Conservation (phyloP, 352 stramenopile species). For the Globisporangium heterothallicum region DNA sequence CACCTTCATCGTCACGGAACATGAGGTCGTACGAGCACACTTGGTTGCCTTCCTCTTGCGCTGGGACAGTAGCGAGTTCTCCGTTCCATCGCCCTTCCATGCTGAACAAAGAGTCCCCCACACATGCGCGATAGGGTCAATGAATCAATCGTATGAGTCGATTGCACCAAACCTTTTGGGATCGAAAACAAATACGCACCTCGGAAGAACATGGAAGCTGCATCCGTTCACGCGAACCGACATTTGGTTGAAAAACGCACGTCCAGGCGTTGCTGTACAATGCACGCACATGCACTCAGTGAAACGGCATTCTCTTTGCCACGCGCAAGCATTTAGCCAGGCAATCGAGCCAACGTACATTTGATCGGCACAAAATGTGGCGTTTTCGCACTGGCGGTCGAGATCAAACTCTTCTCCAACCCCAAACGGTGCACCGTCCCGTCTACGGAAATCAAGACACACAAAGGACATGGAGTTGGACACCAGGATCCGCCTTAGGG, state of each 20-base stretch:
- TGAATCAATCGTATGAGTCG: neutral
- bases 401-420: conserved; percentile 83
- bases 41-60: conserved; percentile 73
- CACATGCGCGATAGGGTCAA: neutral
- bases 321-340: neutral
- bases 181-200: conserved; percentile 13
- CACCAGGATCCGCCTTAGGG: neutral
- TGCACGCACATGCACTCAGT: neutral
- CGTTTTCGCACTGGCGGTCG: conserved; percentile 36
- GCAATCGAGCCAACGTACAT: conserved; percentile 10
- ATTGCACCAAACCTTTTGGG: neutral
- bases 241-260: conserved; percentile 84
- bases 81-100: conserved; percentile 87
- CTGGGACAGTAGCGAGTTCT: conserved; percentile 64
- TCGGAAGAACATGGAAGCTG: conserved; percentile 79
- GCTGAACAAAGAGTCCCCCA: conserved; percentile 15
- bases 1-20: conserved; percentile 78
- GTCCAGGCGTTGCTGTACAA: conserved; percentile 20
- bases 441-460: conserved; percentile 23
- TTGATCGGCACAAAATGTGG: conserved; percentile 62
- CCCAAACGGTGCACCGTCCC: conserved; percentile 78
- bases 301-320: neutral
- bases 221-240: conserved; percentile 83
- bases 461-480: neutral
- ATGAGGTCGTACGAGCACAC: conserved; percentile 84